Evolutionary conservation across 2,329 filamentous ascomycete species (phyloP).

Genomic region (Talaromyces sp.): DNA sequence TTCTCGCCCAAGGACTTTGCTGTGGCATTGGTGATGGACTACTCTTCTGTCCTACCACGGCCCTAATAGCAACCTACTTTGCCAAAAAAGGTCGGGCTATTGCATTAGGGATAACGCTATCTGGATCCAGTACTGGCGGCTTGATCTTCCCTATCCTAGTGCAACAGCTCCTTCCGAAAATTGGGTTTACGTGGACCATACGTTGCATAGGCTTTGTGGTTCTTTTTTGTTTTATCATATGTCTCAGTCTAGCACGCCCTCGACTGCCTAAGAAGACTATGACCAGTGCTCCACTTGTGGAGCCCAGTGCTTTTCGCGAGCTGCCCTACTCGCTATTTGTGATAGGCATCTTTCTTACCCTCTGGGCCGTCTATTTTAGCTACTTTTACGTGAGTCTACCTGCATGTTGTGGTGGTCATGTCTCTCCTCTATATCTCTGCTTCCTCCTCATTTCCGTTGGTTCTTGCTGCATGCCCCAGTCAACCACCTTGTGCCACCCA

Average conservation of each 20-base stretch:
- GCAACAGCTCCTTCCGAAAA: slow-evolving; percentile 27
- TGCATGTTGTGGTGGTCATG: too few species aligned
- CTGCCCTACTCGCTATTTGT: slow-evolving; percentile 10
- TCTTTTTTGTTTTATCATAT: slow-evolving; percentile 2
- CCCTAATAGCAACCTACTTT: slow-evolving; percentile 42
- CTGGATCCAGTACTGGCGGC: slow-evolving; percentile 38
- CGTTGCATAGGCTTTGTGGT: slow-evolving; percentile 12
- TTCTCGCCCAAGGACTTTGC: slow-evolving; percentile 44
- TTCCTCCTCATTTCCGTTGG: too few species aligned
- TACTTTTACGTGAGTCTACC: slow-evolving; percentile 30
- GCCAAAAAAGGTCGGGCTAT: slow-evolving; percentile 32
- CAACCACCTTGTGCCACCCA: too few species aligned
- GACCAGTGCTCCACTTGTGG: slow-evolving; percentile 4
- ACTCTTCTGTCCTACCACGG: slow-evolving; percentile 37
- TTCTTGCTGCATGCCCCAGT: too few species aligned
- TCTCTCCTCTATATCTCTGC: too few species aligned
- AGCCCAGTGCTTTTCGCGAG: slow-evolving; percentile 12
- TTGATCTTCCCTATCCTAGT: slow-evolving; percentile 45
- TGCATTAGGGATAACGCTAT: slow-evolving; percentile 35
- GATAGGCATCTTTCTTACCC: slow-evolving; percentile 11
- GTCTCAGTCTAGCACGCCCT: slow-evolving; percentile 16
- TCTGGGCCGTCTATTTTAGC: slow-evolving; percentile 14
- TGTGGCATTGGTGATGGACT: slow-evolving; percentile 40
- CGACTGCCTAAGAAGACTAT: slow-evolving; percentile 2
- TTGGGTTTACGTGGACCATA: slow-evolving; percentile 10